Conservation (phyloP, 2,329 filamentous ascomycete genomes). For the Trichoderma atroviride region DNA sequence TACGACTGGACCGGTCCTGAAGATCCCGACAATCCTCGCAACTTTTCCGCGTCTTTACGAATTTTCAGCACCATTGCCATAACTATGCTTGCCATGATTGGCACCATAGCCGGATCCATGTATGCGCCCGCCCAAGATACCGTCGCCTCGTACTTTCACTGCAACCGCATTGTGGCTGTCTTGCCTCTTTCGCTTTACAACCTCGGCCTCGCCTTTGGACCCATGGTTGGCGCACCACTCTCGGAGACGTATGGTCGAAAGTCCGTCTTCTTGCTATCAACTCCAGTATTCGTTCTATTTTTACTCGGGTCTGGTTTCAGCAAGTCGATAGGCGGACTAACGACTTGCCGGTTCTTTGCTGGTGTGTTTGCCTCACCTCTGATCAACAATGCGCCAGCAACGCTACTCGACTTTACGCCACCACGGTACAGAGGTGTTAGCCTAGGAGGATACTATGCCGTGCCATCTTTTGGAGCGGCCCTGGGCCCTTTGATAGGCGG, state of each 20-base stretch:
- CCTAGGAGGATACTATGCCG: constrained; percentile 64
- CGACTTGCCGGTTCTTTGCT: constrained; percentile 72
- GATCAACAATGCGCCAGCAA: constrained; percentile 63
- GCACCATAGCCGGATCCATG: constrained; percentile 39
- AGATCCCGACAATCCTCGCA: constrained; percentile 79
- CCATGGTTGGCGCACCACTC: constrained; percentile 75
- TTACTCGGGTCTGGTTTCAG: constrained; percentile 71
- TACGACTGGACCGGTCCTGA: constrained; percentile 48
- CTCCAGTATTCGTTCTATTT: constrained; percentile 70
- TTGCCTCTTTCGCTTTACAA: constrained; percentile 36
- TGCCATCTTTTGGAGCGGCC: constrained; percentile 68
- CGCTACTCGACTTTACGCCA: constrained; percentile 64
- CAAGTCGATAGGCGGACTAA: constrained; percentile 69
- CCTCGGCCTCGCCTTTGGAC: constrained; percentile 42
- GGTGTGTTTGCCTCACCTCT: constrained; percentile 64
- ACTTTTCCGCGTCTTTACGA: constrained; percentile 73
- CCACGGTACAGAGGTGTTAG: constrained; percentile 58
- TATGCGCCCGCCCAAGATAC: constrained; percentile 34
- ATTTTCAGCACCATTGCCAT: constrained; percentile 77
- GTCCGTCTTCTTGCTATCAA: constrained; percentile 48
- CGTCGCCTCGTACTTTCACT: constrained; percentile 30
- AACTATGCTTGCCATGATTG: constrained; percentile 68
- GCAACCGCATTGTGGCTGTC: constrained; percentile 31
- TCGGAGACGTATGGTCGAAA: constrained; percentile 71
- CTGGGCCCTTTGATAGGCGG: constrained; percentile 67